phyloP scores from a whole-genome alignment of 2,329 filamentous ascomycete species.

The Rugonectria rugulosa region DNA sequence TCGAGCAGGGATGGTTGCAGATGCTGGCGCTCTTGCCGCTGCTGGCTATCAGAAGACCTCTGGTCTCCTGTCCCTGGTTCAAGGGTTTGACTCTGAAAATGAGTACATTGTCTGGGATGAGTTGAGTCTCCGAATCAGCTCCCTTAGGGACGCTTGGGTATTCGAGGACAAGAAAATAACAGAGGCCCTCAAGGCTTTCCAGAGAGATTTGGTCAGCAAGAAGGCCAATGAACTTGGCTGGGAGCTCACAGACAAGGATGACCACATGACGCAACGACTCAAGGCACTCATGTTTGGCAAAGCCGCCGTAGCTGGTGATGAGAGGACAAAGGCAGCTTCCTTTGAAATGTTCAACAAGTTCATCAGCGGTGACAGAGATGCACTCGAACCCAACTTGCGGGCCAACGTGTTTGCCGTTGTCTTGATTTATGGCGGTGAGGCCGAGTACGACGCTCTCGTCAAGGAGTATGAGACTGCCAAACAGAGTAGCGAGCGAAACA shows the following conservation, averaged over 20 bases:
- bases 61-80: constrained; percentile 82
- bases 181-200: constrained; percentile 83
- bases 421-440: constrained; percentile 82
- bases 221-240: constrained; percentile 90
- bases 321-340: constrained; percentile 78
- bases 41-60: constrained; percentile 96
- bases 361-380: constrained; percentile 76
- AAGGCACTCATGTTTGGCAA: constrained; percentile 89
- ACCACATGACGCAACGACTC: constrained; percentile 92
- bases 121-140: constrained; percentile 78
- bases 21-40: constrained; percentile 86
- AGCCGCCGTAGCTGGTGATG: constrained; percentile 82
- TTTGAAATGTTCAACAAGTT: constrained; percentile 93
- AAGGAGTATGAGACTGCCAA: constrained; percentile 48
- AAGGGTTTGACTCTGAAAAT: constrained; percentile 82
- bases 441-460: constrained; percentile 38
- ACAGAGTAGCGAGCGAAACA: constrained; percentile 90
- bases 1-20: constrained; percentile 91
- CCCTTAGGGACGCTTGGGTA: constrained; percentile 86
- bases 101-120: constrained; percentile 97
- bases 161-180: constrained; percentile 74
- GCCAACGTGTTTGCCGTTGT: constrained; percentile 86
- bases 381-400: constrained; percentile 91
- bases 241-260: constrained; percentile 84
- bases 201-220: constrained; percentile 76